Evolutionary conservation across 257 asterid species (phyloP).

Genomic region (Plantago elongata): DNA sequence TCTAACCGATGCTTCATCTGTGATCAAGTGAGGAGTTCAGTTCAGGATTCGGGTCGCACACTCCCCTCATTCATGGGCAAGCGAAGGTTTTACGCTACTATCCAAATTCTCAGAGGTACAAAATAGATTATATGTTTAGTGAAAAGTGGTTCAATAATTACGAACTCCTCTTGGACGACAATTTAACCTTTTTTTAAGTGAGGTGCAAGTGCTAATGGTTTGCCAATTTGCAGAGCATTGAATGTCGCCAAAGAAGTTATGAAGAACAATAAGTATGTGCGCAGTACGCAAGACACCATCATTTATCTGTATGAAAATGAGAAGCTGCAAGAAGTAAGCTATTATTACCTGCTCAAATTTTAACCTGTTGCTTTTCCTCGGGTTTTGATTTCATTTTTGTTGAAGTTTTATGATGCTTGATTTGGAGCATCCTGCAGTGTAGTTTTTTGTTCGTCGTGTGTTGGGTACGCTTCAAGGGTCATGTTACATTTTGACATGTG

Average conservation of each 20-base stretch:
- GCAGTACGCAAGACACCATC: conserved; percentile 58
- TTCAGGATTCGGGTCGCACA: conserved; percentile 89
- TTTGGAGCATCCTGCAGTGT: conserved; percentile 10
- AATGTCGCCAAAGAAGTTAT: conserved; percentile 70
- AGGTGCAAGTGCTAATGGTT: conserved; percentile 22
- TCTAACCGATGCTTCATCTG: conserved; percentile 22
- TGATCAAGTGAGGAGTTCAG: conserved; percentile 69
- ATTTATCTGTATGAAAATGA: conserved; percentile 64
- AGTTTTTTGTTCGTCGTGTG: conserved; percentile 2
- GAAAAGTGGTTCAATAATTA: background rate
- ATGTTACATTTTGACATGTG: too few relatives aligned
- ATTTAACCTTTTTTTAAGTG: background rate
- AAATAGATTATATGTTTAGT: conserved; percentile 8
- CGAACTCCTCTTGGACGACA: background rate
- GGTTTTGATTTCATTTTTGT: conserved; percentile 9
- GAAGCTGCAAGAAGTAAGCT: conserved; percentile 79
- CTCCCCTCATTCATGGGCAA: conserved; percentile 88
- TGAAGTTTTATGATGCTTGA: conserved; percentile 1
- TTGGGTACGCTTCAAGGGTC: background rate
- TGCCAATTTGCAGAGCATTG: conserved; percentile 49
- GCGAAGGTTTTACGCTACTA: conserved; percentile 77
- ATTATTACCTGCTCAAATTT: conserved; percentile 11
- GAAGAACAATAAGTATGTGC: conserved; percentile 66
- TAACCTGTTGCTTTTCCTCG: conserved; percentile 7
- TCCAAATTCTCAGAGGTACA: conserved; percentile 73